phyloP scores from a whole-genome alignment of 2,329 filamentous ascomycete genomes.

The Cryphonectria nitschkei region DNA sequence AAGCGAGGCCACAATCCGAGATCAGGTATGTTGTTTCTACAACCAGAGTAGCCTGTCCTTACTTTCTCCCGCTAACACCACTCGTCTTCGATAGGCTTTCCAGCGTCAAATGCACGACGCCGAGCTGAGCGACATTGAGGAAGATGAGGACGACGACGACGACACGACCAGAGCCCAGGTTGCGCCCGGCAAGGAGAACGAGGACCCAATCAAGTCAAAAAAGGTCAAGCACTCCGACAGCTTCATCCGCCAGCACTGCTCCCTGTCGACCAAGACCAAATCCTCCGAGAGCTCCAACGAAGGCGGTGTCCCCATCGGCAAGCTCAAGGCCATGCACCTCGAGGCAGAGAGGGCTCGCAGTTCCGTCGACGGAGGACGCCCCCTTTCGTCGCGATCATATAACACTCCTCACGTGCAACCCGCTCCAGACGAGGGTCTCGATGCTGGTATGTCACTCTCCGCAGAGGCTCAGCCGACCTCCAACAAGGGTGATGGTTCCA shows the following conservation, averaged over 20 bases:
- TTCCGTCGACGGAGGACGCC: slow-evolving; percentile 12
- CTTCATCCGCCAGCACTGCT: slow-evolving; percentile 23
- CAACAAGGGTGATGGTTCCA: not conserved
- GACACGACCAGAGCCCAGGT: not conserved
- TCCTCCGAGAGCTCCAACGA: slow-evolving; percentile 24
- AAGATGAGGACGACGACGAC: slow-evolving; percentile 17
- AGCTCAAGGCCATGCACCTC: slow-evolving; percentile 14
- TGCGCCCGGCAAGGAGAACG: slow-evolving; percentile 25
- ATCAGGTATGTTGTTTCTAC: slow-evolving; percentile 16
- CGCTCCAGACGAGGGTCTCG: not conserved
- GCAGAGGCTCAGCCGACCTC: not conserved
- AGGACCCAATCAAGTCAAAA: slow-evolving; percentile 5
- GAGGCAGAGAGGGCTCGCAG: slow-evolving; percentile 14
- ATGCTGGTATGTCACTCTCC: not conserved
- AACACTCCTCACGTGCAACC: slow-evolving; percentile 20
- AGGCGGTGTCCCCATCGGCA: slow-evolving; percentile 8
- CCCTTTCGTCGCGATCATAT: slow-evolving; percentile 17
- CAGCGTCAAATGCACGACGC: slow-evolving; percentile 26
- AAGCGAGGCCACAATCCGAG: slow-evolving; percentile 12
- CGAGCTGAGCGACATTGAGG: slow-evolving; percentile 25
- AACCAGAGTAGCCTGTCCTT: not conserved
- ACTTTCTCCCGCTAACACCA: not conserved
- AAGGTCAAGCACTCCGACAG: slow-evolving; percentile 21
- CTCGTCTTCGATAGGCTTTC: slow-evolving; percentile 18
- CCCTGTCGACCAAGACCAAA: slow-evolving; percentile 20